Base-by-base conservation (phyloP, 306 rosid species). In the Pueraria montana region DNA sequence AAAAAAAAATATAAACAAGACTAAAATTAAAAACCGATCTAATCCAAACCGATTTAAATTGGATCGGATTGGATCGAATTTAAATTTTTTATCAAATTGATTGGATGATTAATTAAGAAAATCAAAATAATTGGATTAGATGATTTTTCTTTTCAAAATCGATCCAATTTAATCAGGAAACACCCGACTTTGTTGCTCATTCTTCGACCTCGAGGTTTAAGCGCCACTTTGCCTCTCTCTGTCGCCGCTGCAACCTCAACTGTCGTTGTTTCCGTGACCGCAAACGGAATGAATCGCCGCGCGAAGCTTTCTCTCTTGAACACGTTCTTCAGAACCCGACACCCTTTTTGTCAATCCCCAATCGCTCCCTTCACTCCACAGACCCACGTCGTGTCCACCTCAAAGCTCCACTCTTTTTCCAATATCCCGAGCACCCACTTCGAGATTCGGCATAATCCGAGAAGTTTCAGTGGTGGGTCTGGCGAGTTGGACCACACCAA, bases 401-500 rank as follows among this genome's bases (percentile, higher is more conserved):
- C 89, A 42, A 88, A 62, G 73, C 58, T 65, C 75, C 84, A 16
- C 65, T 83, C 74, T 76, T 82, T 86, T 58, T 48, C 84, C 18
- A 72, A 71, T 26, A 59, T 66, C 52, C 48, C 42, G 10, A 17
- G 61, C 24, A 64, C 89, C 83, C 82, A 82, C 68, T 79, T 84
- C 81, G 1, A 58, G 45, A 18, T 56, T 79, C 68, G 27, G 4
- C 77, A 26, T 3, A 55, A 78, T 50, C 64, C 13, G 34, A 85
- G 93, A 62, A 74, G 82, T 18, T 92, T 86, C 58, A 86, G 89
- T 53, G 86, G 82, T 9, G 92, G 78, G 38, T 43, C 92, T 14
- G 80, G 65, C 26, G 87, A 46, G 45, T 64, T 88, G 11, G 98
- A 96, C 24, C 86, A 83, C 84, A 89, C 88, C 79, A 89, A 65